These are phyloP conservation scores for Diutina pseudorugosa DNA, from an alignment of 1,139 yeast genomes.

Conservation along the genomic window DNA sequence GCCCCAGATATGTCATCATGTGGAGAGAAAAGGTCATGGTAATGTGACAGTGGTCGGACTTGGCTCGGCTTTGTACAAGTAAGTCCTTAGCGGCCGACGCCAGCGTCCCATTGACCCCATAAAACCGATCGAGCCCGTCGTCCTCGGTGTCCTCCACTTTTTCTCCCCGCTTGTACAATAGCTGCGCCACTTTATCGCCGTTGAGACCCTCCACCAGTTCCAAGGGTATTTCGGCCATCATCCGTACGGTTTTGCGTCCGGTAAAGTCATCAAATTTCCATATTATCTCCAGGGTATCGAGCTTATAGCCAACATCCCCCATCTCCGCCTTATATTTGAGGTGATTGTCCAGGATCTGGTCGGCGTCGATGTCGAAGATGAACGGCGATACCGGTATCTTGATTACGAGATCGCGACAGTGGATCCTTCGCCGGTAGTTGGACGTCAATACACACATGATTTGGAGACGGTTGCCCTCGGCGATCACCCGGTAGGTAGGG, in stretches of 20 bases:
- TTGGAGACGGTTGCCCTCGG: slow-evolving; percentile 17
- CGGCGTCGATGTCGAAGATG: slow-evolving; percentile 17
- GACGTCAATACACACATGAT: slow-evolving; percentile 24
- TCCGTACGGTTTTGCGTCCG: slow-evolving; percentile 31
- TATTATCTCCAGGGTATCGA: slow-evolving; percentile 37
- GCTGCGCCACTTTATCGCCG: background rate
- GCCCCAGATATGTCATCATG: slow-evolving; percentile 31
- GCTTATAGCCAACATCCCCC: slow-evolving; percentile 29
- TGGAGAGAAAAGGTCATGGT: slow-evolving; percentile 26
- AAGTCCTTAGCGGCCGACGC: slow-evolving; percentile 16
- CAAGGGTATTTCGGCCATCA: slow-evolving; percentile 32
- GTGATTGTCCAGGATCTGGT: slow-evolving; percentile 9
- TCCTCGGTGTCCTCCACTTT: slow-evolving; percentile 11
- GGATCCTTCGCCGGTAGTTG: slow-evolving; percentile 23
- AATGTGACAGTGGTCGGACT: slow-evolving; percentile 16
- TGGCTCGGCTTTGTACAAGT: slow-evolving; percentile 5
- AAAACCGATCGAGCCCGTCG: slow-evolving; percentile 25
- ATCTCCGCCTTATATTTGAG: slow-evolving; percentile 29
- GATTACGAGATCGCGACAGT: slow-evolving; percentile 20
- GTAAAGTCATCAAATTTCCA: slow-evolving; percentile 51
- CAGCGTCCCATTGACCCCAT: slow-evolving; percentile 28
- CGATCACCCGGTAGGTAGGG: slow-evolving; percentile 21
- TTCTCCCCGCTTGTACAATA: background rate
- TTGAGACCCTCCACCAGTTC: background rate
- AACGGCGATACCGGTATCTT: slow-evolving; percentile 26